A percentile compares a stretch with the other conserved stretches of the same genome.
Evolutionary conservation across 257 asterid genomes (phyloP).

Genomic region (Solanum tacnaense): DNA sequence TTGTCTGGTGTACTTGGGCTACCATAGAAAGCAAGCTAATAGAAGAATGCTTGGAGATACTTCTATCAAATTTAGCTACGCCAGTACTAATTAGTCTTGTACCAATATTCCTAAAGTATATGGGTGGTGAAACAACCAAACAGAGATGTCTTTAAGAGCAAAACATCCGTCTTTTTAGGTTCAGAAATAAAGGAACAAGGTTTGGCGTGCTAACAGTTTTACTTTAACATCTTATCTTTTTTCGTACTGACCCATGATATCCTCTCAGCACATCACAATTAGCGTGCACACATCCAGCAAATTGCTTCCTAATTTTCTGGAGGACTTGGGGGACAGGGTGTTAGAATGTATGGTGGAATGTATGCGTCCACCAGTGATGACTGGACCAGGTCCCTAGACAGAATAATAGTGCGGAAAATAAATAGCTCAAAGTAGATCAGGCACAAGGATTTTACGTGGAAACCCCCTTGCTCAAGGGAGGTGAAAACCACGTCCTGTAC

Average conservation of each 20-base stretch:
- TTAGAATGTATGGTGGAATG: no score
- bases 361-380: no score
- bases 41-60: not conserved
- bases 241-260: not conserved
- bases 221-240: not conserved
- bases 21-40: not conserved
- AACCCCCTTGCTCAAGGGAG: no score
- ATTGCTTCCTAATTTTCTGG: not conserved
- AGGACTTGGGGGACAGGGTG: not conserved
- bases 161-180: not conserved
- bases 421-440: no score
- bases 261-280: not conserved
- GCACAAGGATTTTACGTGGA: no score
- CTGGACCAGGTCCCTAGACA: no score
- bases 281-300: not conserved
- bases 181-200: not conserved
- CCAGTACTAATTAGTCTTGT: not conserved
- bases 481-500: no score
- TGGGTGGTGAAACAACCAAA: not conserved
- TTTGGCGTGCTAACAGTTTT: not conserved
- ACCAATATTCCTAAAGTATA: not conserved
- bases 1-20: not conserved
- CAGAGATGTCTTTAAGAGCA: not conserved
- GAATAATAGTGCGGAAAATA: no score
- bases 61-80: not conserved